Evolutionary conservation across 352 stramenopile genomes (phyloP).

Genomic region (Pythium aristosporum): DNA sequence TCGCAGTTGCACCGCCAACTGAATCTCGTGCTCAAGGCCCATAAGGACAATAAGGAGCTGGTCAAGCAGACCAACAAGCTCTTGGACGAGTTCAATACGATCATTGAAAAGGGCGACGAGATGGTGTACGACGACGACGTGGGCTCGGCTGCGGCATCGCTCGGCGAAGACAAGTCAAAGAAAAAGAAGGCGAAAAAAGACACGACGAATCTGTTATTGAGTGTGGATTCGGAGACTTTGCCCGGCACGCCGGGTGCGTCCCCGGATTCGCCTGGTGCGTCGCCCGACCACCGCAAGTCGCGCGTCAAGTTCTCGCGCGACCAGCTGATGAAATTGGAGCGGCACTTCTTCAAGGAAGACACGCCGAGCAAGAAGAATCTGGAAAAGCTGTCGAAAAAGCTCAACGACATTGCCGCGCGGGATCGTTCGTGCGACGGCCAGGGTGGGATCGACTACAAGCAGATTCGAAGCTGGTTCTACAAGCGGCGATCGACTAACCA

Average conservation of each 20-base stretch:
- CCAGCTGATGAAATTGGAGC: slow-evolving; percentile 78
- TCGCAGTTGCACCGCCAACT: slow-evolving; percentile 73
- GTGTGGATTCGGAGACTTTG: slow-evolving; percentile 56
- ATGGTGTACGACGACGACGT: slow-evolving; percentile 19
- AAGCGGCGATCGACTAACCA: slow-evolving; percentile 80
- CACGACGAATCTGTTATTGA: slow-evolving; percentile 40
- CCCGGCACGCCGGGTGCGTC: slow-evolving; percentile 54
- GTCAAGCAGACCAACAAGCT: slow-evolving; percentile 80
- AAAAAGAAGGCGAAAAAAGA: slow-evolving; percentile 62
- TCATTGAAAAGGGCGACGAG: slow-evolving; percentile 51
- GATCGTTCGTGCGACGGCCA: slow-evolving; percentile 59
- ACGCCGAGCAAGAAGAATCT: slow-evolving; percentile 77
- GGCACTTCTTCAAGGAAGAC: slow-evolving; percentile 82
- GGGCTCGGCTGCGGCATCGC: not conserved
- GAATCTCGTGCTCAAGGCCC: slow-evolving; percentile 69
- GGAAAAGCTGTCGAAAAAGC: slow-evolving; percentile 69
- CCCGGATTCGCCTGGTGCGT: slow-evolving; percentile 66
- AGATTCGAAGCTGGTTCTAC: slow-evolving; percentile 88
- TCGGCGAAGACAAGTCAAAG: slow-evolving; percentile 39
- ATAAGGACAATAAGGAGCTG: slow-evolving; percentile 88
- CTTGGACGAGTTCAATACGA: slow-evolving; percentile 75
- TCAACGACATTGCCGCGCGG: slow-evolving; percentile 63
- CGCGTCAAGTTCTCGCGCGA: slow-evolving; percentile 79
- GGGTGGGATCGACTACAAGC: slow-evolving; percentile 81
- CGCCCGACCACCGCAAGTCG: slow-evolving; percentile 57